A percentile compares a stretch with the other conserved stretches of the same genome.
phyloP scores from a whole-genome alignment of 2,329 filamentous ascomycete genomes.

The Pseudocercospora ulei region DNA sequence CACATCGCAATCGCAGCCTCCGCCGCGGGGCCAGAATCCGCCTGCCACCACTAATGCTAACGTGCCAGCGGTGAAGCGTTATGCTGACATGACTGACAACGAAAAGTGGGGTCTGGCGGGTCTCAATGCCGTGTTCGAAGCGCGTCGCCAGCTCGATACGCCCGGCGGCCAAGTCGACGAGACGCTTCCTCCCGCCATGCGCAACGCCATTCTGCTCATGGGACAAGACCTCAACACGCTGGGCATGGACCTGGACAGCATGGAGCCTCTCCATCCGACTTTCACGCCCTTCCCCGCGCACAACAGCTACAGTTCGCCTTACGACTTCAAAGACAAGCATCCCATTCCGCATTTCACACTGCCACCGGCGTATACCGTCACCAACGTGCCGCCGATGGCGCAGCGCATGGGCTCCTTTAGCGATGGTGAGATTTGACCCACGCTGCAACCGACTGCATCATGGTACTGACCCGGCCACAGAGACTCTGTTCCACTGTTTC shows the following conservation, averaged over 20 bases:
- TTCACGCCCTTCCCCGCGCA: constrained; percentile 54
- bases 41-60: constrained; percentile 16
- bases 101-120: constrained; percentile 54
- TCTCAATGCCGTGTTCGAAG: constrained; percentile 44
- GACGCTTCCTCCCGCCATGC: constrained; percentile 27
- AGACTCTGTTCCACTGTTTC: constrained; percentile 61
- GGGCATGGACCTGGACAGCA: constrained; percentile 51
- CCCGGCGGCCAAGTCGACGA: constrained; percentile 26
- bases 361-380: constrained; percentile 55
- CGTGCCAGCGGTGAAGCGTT: constrained; percentile 35
- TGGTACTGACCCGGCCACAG: constrained; percentile 38
- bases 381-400: constrained; percentile 54
- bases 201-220: constrained; percentile 41
- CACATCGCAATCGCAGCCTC: constrained; percentile 13
- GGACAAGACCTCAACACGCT: constrained; percentile 56
- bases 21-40: constrained; percentile 6
- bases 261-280: constrained; percentile 50
- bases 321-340: constrained; percentile 40
- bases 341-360: constrained; percentile 55
- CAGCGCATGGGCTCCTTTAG: constrained; percentile 31
- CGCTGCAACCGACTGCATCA: not conserved
- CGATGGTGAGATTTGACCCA: constrained; percentile 27
- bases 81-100: constrained; percentile 50
- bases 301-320: constrained; percentile 27
- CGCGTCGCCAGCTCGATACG: constrained; percentile 23